Conservation (phyloP, 352 stramenopile species). For the Globisporangium middletonii region DNA sequence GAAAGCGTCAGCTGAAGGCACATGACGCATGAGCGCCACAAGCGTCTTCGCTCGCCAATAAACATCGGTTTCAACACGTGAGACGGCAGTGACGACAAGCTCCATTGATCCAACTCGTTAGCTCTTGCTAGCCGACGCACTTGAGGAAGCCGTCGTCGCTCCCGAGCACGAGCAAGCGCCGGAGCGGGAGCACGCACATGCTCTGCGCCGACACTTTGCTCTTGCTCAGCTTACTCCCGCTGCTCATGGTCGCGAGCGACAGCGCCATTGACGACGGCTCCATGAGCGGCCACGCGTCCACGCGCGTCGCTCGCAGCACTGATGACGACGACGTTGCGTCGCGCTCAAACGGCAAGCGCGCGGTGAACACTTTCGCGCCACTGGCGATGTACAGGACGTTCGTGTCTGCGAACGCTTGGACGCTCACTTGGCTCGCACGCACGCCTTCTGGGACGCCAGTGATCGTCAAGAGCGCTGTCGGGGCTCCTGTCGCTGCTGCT, state of each 20-base stretch:
- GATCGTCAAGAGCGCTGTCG: conserved; percentile 39
- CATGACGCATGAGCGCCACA: too few relatives aligned
- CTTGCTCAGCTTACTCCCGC: conserved; percentile 28
- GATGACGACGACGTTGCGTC: conserved; percentile 6
- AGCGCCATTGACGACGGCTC: conserved; percentile 17
- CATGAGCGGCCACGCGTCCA: conserved; percentile 48
- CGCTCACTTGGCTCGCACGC: conserved; percentile 34
- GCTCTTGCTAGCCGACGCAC: conserved; percentile 25
- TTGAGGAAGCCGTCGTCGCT: conserved; percentile 61
- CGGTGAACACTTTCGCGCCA: conserved; percentile 32
- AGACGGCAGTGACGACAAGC: too few relatives aligned
- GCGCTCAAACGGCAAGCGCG: conserved; percentile 30
- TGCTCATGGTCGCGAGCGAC: conserved; percentile 1
- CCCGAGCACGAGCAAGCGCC: conserved; percentile 55
- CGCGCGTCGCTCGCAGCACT: conserved; percentile 9
- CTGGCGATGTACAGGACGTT: conserved; percentile 40
- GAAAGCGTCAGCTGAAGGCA: too few relatives aligned
- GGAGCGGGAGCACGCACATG: conserved; percentile 44
- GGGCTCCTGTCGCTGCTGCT: conserved; percentile 12
- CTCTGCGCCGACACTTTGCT: conserved; percentile 36
- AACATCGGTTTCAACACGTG: too few relatives aligned
- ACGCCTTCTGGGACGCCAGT: conserved; percentile 50
- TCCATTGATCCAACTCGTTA: not conserved
- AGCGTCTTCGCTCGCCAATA: too few relatives aligned
- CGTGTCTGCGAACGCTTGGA: conserved; percentile 39